Conservation (phyloP, 495 filamentous ascomycete species). For the Neurospora sp. region DNA sequence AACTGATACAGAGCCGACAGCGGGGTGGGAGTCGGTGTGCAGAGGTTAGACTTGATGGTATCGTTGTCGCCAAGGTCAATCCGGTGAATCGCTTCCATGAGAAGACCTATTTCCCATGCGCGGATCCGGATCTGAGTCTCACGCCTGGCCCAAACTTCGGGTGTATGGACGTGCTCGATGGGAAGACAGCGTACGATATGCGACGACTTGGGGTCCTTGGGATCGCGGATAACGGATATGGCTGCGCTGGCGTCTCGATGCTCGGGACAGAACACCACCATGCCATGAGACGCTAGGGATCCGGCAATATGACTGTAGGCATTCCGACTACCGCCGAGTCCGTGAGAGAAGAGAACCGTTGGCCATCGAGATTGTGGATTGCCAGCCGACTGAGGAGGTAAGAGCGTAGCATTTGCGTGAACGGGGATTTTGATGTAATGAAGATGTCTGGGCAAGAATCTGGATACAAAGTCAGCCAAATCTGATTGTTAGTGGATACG, state of each 20-base stretch:
- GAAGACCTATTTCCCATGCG: conserved; percentile 58
- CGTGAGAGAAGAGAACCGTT: conserved; percentile 72
- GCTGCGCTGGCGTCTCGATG: conserved; percentile 67
- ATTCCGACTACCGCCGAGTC: conserved; percentile 62
- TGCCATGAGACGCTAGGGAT: conserved; percentile 61
- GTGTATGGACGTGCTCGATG: conserved; percentile 42
- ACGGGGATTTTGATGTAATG: conserved; percentile 52
- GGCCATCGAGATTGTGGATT: conserved; percentile 48
- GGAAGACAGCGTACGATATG: conserved; percentile 35
- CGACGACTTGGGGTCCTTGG: conserved; percentile 23
- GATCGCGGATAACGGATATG: conserved; percentile 49
- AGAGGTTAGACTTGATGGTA: conserved; percentile 31
- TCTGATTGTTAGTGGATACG: not conserved
- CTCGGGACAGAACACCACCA: conserved; percentile 66
- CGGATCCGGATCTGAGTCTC: conserved; percentile 61
- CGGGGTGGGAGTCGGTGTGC: conserved; percentile 27
- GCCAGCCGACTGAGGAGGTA: conserved; percentile 16
- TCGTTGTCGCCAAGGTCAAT: conserved; percentile 43
- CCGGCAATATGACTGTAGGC: conserved; percentile 64
- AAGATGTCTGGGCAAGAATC: conserved; percentile 54
- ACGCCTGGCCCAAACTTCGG: conserved; percentile 48
- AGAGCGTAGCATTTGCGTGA: conserved; percentile 31
- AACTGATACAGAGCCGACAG: conserved; percentile 40
- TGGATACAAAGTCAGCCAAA: conserved; percentile 1
- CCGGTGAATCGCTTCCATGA: conserved; percentile 50